Percentiles rank a stretch among this genome's conserved stretches.
These are phyloP conservation scores for Aspergillus transmontanensis DNA, from an alignment of 2,329 filamentous ascomycete species.

Conservation along the genomic window DNA sequence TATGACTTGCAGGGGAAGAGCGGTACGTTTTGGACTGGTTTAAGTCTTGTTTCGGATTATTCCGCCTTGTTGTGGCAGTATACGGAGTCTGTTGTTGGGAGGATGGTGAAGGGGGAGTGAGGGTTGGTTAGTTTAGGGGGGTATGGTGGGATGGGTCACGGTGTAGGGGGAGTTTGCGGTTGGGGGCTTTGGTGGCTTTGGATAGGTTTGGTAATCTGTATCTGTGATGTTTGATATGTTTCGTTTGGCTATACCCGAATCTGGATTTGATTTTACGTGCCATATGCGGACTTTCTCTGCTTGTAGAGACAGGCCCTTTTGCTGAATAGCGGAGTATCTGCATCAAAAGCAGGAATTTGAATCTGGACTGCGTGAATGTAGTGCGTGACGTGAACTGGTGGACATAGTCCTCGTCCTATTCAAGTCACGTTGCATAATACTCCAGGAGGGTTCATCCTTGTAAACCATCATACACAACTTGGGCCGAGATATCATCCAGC, in stretches of 20 bases:
- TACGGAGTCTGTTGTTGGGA: slow-evolving; percentile 15
- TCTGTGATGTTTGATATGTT: neutral
- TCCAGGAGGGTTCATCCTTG: neutral
- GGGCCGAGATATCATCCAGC: neutral
- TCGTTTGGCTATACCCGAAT: neutral
- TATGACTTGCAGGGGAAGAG: slow-evolving; percentile 48
- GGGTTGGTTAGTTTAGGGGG: neutral
- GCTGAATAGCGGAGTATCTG: neutral
- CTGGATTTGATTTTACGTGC: neutral
- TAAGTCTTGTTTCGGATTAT: slow-evolving; percentile 33
- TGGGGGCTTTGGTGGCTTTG: too few species aligned
- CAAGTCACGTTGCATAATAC: neutral
- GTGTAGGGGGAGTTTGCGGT: too few species aligned
- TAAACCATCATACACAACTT: neutral
- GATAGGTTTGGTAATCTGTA: too few species aligned
- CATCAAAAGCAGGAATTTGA: neutral
- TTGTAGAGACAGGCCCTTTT: neutral
- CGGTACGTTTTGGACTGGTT: slow-evolving; percentile 51
- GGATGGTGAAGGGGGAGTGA: slow-evolving; percentile 1
- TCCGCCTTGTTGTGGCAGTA: slow-evolving; percentile 25
- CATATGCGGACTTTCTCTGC: neutral
- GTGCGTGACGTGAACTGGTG: neutral
- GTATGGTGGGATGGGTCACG: too few species aligned
- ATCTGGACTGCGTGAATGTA: neutral
- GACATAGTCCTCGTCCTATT: neutral